phyloP scores from a whole-genome alignment of 2,329 filamentous ascomycete genomes.

The Fusarium coicis region DNA sequence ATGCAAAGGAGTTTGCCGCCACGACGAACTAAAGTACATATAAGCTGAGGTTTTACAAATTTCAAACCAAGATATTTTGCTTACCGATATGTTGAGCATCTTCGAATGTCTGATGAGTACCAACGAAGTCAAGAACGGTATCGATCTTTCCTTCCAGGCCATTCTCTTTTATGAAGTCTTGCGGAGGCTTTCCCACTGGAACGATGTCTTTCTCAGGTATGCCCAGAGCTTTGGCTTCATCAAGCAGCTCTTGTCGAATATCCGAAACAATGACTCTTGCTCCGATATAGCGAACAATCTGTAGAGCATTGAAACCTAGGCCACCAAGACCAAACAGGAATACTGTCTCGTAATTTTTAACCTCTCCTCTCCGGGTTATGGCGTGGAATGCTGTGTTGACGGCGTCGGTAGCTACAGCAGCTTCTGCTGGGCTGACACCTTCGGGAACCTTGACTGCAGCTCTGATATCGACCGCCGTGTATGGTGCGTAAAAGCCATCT shows the following conservation, averaged over 20 bases:
- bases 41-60: rapidly evolving
- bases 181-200: constrained; percentile 16
- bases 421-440: constrained; percentile 29
- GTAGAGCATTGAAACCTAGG: constrained; percentile 30
- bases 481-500: constrained; percentile 56
- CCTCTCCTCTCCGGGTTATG: constrained; percentile 29
- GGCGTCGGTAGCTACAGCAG: constrained; percentile 36
- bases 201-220: constrained; percentile 23
- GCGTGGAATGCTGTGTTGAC: constrained; percentile 38
- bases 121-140: constrained; percentile 36
- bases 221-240: constrained; percentile 22
- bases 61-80: not conserved
- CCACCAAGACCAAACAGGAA: constrained; percentile 37
- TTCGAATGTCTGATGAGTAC: constrained; percentile 39
- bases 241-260: constrained; percentile 29
- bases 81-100: constrained; percentile 38
- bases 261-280: constrained; percentile 32
- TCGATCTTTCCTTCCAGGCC: constrained; percentile 17
- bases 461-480: constrained; percentile 46
- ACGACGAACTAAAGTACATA: constrained; percentile 13
- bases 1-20: constrained; percentile 52
- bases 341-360: constrained; percentile 11
- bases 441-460: constrained; percentile 27
- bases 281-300: constrained; percentile 29
- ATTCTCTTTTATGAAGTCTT: constrained; percentile 14